These are phyloP conservation scores for Fusarium brachygibbosum DNA, from an alignment of 2,329 filamentous ascomycete species.

Conservation along the genomic window DNA sequence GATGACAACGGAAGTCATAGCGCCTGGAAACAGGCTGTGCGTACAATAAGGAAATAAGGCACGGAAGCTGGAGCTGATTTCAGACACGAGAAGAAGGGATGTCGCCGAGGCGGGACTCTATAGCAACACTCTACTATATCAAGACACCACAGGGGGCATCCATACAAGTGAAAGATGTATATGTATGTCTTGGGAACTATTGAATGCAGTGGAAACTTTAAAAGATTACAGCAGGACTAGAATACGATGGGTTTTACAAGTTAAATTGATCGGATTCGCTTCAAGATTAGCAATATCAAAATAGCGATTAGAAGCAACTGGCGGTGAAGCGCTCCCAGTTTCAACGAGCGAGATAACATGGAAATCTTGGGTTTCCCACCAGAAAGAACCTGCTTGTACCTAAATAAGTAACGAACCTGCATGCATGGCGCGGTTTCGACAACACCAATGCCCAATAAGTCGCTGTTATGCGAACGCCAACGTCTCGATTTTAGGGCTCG, in stretches of 20 bases:
- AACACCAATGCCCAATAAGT: conserved; percentile 23
- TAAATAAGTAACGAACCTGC: conserved; percentile 42
- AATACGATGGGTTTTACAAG: conserved; percentile 10
- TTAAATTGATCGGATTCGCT: conserved; percentile 31
- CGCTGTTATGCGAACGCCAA: conserved; percentile 15
- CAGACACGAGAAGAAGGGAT: conserved; percentile 10
- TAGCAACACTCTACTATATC: conserved; percentile 6
- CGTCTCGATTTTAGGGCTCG: conserved; percentile 26
- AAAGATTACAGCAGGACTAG: neutral
- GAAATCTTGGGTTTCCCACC: conserved; percentile 26
- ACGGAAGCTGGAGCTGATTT: conserved; percentile 6
- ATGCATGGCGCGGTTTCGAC: conserved; percentile 40
- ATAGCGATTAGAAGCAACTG: conserved; percentile 39
- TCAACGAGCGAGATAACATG: conserved; percentile 34
- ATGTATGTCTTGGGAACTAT: neutral
- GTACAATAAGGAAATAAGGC: neutral
- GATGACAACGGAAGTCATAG: conserved; percentile 8
- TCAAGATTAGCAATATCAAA: conserved; percentile 24
- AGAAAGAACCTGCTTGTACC: conserved; percentile 29
- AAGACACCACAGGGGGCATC: conserved; percentile 9
- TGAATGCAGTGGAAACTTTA: neutral
- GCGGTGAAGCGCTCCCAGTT: conserved; percentile 41
- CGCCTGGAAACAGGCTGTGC: conserved; percentile 7
- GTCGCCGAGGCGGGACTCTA: conserved; percentile 6
- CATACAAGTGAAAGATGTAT: neutral